A percentile compares a stretch with the other conserved stretches of the same genome.
phyloP scores from a whole-genome alignment of 192 early-diverging fungal genomes.

The Pecoramyces ruminantium region DNA sequence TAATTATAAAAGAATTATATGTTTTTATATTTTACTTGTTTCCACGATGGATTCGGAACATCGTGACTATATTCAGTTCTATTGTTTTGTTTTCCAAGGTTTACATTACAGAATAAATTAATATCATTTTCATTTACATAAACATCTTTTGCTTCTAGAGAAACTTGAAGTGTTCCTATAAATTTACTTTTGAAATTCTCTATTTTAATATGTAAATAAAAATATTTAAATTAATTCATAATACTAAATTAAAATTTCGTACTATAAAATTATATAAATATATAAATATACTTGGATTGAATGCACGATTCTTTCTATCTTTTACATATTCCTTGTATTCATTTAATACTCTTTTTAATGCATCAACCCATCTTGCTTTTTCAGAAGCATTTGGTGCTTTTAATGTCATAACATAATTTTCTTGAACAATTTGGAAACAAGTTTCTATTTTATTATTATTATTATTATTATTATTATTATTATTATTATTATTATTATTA shows the following conservation, averaged over 20 bases:
- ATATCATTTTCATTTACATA: background rate
- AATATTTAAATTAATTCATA: too few species aligned
- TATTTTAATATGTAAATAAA: background rate
- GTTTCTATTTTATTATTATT: conserved; percentile 23
- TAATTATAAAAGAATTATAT: too few species aligned
- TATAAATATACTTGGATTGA: background rate
- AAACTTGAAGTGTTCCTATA: background rate
- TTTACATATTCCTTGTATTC: background rate
- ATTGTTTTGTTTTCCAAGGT: background rate
- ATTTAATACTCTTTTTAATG: background rate
- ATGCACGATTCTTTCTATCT: background rate
- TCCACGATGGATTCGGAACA: background rate
- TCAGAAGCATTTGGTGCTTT: conserved; percentile 24
- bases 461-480: too few species aligned
- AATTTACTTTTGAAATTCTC: background rate
- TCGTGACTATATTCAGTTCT: background rate
- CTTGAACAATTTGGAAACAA: conserved; percentile 41
- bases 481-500: too few species aligned
- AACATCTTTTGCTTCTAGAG: background rate
- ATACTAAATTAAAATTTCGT: too few species aligned
- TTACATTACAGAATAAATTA: background rate
- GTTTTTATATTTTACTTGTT: background rate
- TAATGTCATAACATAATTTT: conserved; percentile 28
- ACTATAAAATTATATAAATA: too few species aligned
- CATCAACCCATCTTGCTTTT: conserved; percentile 41